Base-by-base conservation (phyloP, 495 filamentous ascomycete species). In the Beverwykella pulmonaria region DNA sequence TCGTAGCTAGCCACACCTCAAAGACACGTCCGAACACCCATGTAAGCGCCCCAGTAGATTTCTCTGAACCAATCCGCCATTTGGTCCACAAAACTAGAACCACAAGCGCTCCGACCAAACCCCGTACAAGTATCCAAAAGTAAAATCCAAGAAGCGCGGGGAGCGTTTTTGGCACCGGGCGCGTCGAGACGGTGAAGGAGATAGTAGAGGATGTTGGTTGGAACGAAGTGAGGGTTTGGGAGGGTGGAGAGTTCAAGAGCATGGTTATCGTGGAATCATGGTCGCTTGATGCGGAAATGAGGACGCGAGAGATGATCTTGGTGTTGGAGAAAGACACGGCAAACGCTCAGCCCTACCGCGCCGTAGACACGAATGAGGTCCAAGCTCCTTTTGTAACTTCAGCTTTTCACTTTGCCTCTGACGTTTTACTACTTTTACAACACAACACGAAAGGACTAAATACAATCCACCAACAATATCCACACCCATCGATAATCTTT, bases 151-250 rank as follows among this genome's bases (percentile, higher is more conserved):
- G 34, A 6, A 54, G 65, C 47, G 71, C 67, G n/a, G 68, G 63
- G 15, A 73, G 57, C 17, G 73, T 77, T 19, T 54, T 49, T 8
- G 59, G 47, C 2, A 69, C 53, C 4, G 73, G 53, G 14, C 71
- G 59, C 22, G 74, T 76, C 1, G 75, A 76, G 23, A 77, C 73
- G 6, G 73, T 74, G 66, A 71, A 77, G 12, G 70, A 71, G 22
- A 73, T 65, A 23, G 75, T 77, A 0, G 74, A 72, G 30, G 69
- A 23, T 10, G 75, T 75, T 14, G 74, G 75, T 25, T 71, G 70
- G 17, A 68, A 44, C 41, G 50, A 54, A 0, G 25, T 65, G 1
- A 75, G 59, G 0, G 20, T 63, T 32, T 67, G 66, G 17, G 36
- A 27, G 7, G 60, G 60, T 4, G 69, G 65, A 39, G 65, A 57